These are phyloP conservation scores for Prototheca cutis DNA, from an alignment of 163 green algal genomes.

Conservation along the genomic window DNA sequence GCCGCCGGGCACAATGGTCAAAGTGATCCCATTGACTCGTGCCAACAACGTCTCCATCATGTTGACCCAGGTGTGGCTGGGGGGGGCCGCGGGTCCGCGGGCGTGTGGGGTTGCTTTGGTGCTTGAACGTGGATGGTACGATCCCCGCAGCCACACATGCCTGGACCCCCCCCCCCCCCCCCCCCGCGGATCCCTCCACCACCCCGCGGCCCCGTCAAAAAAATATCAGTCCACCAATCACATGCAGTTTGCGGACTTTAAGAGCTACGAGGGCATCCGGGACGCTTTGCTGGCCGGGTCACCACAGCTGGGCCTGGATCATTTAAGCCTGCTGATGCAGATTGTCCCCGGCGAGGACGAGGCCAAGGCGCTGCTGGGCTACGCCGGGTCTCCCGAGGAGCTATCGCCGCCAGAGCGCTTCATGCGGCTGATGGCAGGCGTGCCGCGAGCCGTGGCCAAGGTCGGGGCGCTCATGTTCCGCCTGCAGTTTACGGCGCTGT, in stretches of 20 bases:
- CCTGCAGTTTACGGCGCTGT: constrained; percentile 15
- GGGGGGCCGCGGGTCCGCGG: background rate
- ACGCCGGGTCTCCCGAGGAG: constrained; percentile 16
- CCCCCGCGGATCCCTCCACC: background rate
- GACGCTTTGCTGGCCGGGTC: constrained; percentile 25
- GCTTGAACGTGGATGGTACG: too few species aligned
- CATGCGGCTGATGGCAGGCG: constrained; percentile 31
- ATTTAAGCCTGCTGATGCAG: constrained; percentile 45
- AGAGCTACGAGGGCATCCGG: constrained; percentile 19
- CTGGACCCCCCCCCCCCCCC: too few species aligned
- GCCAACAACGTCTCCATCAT: constrained; percentile 77
- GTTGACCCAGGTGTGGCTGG: constrained; percentile 6
- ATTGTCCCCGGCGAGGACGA: constrained; percentile 48
- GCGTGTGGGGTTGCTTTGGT: background rate
- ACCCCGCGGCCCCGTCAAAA: too few species aligned
- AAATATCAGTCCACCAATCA: too few species aligned
- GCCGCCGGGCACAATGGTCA: too few species aligned
- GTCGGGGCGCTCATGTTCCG: constrained; percentile 20
- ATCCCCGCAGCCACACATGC: too few species aligned
- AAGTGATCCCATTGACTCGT: constrained; percentile 34
- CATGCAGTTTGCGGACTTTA: constrained; percentile 37
- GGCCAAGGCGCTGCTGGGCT: constrained; percentile 25
- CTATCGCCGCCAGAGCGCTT: constrained; percentile 53
- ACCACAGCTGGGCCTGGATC: constrained; percentile 33
- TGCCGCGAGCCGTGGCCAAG: constrained; percentile 48